Conservation (phyloP, 2,329 filamentous ascomycete genomes). For the Curvularia lunata region DNA sequence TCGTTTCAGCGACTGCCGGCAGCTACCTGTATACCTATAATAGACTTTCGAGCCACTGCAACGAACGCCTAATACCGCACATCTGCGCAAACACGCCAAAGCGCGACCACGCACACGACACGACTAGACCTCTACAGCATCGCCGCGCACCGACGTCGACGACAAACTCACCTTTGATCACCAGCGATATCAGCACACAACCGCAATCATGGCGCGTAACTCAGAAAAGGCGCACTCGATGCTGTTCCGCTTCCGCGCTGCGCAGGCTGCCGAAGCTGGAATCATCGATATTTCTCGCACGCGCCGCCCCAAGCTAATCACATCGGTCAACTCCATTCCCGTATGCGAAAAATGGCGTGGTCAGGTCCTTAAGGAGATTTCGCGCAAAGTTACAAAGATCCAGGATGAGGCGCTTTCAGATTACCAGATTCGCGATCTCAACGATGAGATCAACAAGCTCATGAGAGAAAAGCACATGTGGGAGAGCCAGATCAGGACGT, state of each 20-base stretch:
- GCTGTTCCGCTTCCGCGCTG: slow-evolving; percentile 99
- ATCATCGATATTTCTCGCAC: slow-evolving; percentile 93
- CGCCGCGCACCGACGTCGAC: slow-evolving; percentile 3
- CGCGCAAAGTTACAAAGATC: slow-evolving; percentile 94
- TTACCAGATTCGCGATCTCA: slow-evolving; percentile 96
- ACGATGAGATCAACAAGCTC: slow-evolving; percentile 99
- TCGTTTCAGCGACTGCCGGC: slow-evolving; percentile 37
- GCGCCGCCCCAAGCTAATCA: slow-evolving; percentile 89
- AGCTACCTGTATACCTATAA: slow-evolving; percentile 28
- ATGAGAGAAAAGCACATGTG: slow-evolving; percentile 99
- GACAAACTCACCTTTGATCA: neutral
- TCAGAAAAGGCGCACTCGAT: slow-evolving; percentile 99
- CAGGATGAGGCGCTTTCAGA: slow-evolving; percentile 91
- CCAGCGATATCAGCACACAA: slow-evolving; percentile 8
- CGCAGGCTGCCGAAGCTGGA: slow-evolving; percentile 92
- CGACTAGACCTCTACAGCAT: slow-evolving; percentile 1
- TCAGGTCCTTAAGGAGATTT: slow-evolving; percentile 96
- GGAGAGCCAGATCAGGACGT: slow-evolving; percentile 93
- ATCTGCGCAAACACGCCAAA: slow-evolving; percentile 8
- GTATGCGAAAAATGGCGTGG: slow-evolving; percentile 97
- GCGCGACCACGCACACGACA: slow-evolving; percentile 18
- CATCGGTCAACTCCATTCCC: slow-evolving; percentile 81
- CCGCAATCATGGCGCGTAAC: slow-evolving; percentile 74
- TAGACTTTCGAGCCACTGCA: slow-evolving; percentile 14
- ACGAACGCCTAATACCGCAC: slow-evolving; percentile 14